Conservation (phyloP, 306 rosid genomes). For the Oemleria cerasiformis region DNA sequence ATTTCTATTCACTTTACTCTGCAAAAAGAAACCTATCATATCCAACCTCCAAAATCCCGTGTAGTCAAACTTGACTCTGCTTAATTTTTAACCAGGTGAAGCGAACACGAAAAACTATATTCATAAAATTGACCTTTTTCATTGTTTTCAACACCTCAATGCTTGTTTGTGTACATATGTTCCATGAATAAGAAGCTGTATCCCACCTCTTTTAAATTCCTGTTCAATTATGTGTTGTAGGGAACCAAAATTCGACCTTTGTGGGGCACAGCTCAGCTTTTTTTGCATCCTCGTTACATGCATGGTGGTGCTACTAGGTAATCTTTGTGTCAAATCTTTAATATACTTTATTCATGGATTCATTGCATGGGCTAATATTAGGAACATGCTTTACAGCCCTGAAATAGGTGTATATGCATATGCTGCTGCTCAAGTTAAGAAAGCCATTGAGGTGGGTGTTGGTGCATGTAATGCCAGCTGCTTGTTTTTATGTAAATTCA, state of each 20-base stretch:
- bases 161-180: background rate
- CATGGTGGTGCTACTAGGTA: constrained; percentile 98
- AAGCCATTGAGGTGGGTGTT: constrained; percentile 81
- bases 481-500: background rate
- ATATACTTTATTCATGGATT: constrained; percentile 7
- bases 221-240: constrained; percentile 30
- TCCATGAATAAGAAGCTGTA: constrained; percentile 1
- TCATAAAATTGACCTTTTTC: background rate
- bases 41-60: constrained; percentile 4
- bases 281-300: constrained; percentile 95
- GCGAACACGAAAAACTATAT: background rate
- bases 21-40: background rate
- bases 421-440: constrained; percentile 99
- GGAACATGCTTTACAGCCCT: constrained; percentile 52
- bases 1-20: background rate
- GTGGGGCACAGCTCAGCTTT: constrained; percentile 98
- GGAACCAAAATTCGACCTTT: constrained; percentile 59
- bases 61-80: background rate
- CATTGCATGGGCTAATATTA: constrained; percentile 22
- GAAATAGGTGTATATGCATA: constrained; percentile 78
- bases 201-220: background rate
- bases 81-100: background rate
- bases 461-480: constrained; percentile 7
- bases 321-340: constrained; percentile 13
- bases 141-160: background rate